These are phyloP conservation scores for Trichophyton equinum DNA, from an alignment of 2,329 filamentous ascomycete genomes.

Conservation along the genomic window DNA sequence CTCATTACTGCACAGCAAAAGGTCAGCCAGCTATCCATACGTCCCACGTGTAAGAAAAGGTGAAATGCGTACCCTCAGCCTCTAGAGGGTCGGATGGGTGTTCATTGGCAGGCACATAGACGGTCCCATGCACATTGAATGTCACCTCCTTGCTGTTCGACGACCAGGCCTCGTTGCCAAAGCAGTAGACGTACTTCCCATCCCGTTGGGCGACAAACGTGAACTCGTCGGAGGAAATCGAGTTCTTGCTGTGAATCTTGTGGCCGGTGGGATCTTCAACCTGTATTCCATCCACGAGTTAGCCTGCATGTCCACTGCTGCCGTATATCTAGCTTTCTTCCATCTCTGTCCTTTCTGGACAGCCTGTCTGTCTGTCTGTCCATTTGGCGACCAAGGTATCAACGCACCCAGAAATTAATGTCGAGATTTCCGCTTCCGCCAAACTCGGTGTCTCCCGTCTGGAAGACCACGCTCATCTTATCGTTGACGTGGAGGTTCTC, in stretches of 20 bases:
- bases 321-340: not conserved
- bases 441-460: constrained; percentile 94
- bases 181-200: constrained; percentile 92
- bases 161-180: constrained; percentile 97
- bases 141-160: constrained; percentile 95
- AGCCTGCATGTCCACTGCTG: not conserved
- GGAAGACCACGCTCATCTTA: constrained; percentile 97
- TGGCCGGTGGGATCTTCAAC: constrained; percentile 66
- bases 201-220: constrained; percentile 76
- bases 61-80: constrained; percentile 52
- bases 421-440: constrained; percentile 88
- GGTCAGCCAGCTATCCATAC: not conserved
- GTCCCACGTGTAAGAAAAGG: not conserved
- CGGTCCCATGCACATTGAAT: constrained; percentile 97
- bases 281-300: constrained; percentile 26
- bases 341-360: not conserved
- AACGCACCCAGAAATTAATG: constrained; percentile 89
- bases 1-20: constrained; percentile 52
- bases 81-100: constrained; percentile 78
- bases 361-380: not conserved
- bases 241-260: constrained; percentile 68
- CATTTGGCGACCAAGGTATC: not conserved
- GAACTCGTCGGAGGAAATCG: constrained; percentile 81
- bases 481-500: constrained; percentile 86
- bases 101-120: constrained; percentile 87